Evolutionary conservation across 1,284 basidiomycete species (phyloP).

Genomic region (Cystobasidium slooffiae): DNA sequence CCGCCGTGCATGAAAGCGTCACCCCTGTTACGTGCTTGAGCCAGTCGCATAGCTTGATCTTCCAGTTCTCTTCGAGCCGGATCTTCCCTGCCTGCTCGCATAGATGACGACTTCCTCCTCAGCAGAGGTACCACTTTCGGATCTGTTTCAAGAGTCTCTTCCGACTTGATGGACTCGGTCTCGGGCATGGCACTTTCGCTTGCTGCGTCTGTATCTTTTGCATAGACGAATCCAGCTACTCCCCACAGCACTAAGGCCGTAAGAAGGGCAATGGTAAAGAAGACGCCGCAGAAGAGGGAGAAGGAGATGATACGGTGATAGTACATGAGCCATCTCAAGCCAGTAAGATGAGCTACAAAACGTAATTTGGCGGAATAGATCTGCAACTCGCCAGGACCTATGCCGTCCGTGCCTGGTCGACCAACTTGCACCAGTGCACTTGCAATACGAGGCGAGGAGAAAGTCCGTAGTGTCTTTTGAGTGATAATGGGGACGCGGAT

Average conservation of each 20-base stretch:
- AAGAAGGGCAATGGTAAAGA: constrained; percentile 38
- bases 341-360: constrained; percentile 43
- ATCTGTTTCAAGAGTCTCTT: background rate
- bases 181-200: background rate
- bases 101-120: background rate
- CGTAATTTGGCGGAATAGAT: constrained; percentile 41
- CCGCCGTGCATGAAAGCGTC: background rate
- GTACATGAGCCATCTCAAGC: constrained; percentile 46
- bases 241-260: constrained; percentile 41
- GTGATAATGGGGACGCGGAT: constrained; percentile 31
- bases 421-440: constrained; percentile 23
- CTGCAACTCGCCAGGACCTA: constrained; percentile 39
- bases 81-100: constrained; percentile 1
- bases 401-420: constrained; percentile 21
- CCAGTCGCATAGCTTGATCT: constrained; percentile 16
- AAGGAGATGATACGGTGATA: constrained; percentile 44
- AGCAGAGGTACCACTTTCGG: background rate
- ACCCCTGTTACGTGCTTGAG: background rate
- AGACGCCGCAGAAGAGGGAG: constrained; percentile 39
- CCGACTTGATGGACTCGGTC: background rate
- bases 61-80: constrained; percentile 9
- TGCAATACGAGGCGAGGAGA: constrained; percentile 13
- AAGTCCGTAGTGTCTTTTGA: constrained; percentile 12
- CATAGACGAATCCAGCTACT: background rate
- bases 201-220: background rate